Conservation (phyloP, 2,329 filamentous ascomycete genomes). For the Phoma sp. region DNA sequence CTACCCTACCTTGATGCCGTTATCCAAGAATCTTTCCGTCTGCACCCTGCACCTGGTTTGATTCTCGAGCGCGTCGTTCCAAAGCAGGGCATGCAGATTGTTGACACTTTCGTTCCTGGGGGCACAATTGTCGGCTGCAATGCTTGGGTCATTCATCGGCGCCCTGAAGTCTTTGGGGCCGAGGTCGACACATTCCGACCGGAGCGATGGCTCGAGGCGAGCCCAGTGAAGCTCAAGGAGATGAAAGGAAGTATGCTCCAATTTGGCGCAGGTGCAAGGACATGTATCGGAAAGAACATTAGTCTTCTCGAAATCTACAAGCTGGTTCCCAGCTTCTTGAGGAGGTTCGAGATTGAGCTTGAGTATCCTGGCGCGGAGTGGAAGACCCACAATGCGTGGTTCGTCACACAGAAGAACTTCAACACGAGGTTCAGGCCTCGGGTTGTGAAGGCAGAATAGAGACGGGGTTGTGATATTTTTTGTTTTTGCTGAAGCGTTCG, state of each 20-base stretch:
- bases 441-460: neutral
- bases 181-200: conserved; percentile 71
- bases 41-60: conserved; percentile 76
- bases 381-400: conserved; percentile 61
- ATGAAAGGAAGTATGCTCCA: conserved; percentile 76
- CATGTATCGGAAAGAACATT: conserved; percentile 67
- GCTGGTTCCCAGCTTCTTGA: conserved; percentile 62
- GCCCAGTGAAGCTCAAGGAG: conserved; percentile 63
- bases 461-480: neutral
- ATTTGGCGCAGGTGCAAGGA: conserved; percentile 73
- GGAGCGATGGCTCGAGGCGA: conserved; percentile 67
- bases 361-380: conserved; percentile 50
- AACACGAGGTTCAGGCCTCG: conserved; percentile 49
- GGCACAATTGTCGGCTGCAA: conserved; percentile 78
- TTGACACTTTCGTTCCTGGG: conserved; percentile 66
- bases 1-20: conserved; percentile 78
- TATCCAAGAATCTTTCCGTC: conserved; percentile 77
- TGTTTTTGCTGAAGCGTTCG: neutral
- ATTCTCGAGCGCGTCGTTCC: conserved; percentile 77
- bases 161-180: conserved; percentile 69
- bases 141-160: conserved; percentile 75
- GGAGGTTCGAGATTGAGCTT: conserved; percentile 64
- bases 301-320: conserved; percentile 58
- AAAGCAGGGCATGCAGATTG: conserved; percentile 66
- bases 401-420: conserved; percentile 56